A percentile compares a stretch with the other conserved stretches of the same genome.
phyloP scores from a whole-genome alignment of 192 early-diverging fungal species.

The Chytriomyces sp. region DNA sequence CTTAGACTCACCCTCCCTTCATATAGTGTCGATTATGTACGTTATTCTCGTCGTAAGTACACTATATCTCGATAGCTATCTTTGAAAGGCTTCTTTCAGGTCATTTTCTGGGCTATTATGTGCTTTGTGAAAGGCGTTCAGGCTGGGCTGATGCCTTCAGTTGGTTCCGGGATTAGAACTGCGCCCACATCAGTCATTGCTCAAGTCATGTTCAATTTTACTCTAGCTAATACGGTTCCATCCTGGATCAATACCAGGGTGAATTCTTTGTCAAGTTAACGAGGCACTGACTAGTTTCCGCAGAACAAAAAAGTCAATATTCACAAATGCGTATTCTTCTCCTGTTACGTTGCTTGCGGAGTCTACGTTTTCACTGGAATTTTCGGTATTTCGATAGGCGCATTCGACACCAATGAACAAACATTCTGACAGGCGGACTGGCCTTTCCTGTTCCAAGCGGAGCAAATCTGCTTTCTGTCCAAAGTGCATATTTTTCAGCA shows the following conservation, averaged over 20 bases:
- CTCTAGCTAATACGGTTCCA: slow-evolving; percentile 68
- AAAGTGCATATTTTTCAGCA: too few relatives aligned
- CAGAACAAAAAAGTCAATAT: slow-evolving; percentile 59
- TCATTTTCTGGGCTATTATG: slow-evolving; percentile 63
- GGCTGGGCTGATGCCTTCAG: slow-evolving; percentile 46
- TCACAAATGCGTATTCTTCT: slow-evolving; percentile 60
- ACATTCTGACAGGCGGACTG: slow-evolving; percentile 26
- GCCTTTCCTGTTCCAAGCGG: slow-evolving; percentile 37
- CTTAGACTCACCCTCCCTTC: neutral
- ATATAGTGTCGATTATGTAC: slow-evolving; percentile 55
- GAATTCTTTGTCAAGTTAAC: slow-evolving; percentile 13
- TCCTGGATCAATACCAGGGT: slow-evolving; percentile 68
- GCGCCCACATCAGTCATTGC: slow-evolving; percentile 53
- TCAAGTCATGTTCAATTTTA: slow-evolving; percentile 70
- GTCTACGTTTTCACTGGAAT: slow-evolving; percentile 56
- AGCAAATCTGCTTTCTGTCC: slow-evolving; percentile 39
- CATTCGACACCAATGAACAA: neutral
- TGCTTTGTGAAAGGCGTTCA: slow-evolving; percentile 56
- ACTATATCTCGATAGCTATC: too few relatives aligned
- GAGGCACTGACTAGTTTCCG: neutral
- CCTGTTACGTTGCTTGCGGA: slow-evolving; percentile 49
- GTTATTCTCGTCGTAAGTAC: slow-evolving; percentile 53
- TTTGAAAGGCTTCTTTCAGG: too few relatives aligned
- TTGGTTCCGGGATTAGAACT: slow-evolving; percentile 51
- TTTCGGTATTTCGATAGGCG: slow-evolving; percentile 32